A percentile compares a stretch with the other conserved stretches of the same genome.
Evolutionary conservation across 2,329 filamentous ascomycete genomes (phyloP).

Genomic region (Magnaporthales sp.): DNA sequence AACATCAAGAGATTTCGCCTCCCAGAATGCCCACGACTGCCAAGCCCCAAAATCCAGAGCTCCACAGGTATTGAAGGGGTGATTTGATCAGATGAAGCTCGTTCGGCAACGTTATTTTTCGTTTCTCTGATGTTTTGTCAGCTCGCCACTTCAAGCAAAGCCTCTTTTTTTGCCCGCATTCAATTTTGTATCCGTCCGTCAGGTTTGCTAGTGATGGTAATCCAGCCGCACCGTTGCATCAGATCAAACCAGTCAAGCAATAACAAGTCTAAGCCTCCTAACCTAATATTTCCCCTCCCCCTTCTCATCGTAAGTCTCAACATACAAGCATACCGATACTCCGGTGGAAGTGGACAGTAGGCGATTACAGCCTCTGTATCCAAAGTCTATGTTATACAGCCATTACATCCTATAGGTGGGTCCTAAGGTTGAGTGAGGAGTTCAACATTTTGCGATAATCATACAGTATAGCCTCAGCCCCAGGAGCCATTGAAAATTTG

Average conservation of each 20-base stretch:
- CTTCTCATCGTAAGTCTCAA: background rate
- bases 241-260: background rate
- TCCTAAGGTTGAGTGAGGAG: background rate
- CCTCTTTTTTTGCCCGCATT: background rate
- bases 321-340: background rate
- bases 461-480: background rate
- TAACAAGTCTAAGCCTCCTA: background rate
- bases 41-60: background rate
- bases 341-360: background rate
- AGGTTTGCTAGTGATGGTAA: background rate
- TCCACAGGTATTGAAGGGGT: background rate
- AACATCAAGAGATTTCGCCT: background rate
- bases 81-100: background rate
- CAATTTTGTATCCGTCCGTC: background rate
- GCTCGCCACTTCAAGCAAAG: background rate
- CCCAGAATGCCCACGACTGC: background rate
- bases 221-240: background rate
- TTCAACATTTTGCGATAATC: background rate
- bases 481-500: background rate
- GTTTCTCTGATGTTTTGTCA: background rate
- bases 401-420: background rate
- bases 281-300: background rate
- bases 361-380: background rate
- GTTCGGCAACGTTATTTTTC: background rate
- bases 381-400: background rate